These are phyloP conservation scores for Vairimorpha necatrix DNA, from an alignment of 371 early-diverging fungal genomes.

Conservation along the genomic window DNA sequence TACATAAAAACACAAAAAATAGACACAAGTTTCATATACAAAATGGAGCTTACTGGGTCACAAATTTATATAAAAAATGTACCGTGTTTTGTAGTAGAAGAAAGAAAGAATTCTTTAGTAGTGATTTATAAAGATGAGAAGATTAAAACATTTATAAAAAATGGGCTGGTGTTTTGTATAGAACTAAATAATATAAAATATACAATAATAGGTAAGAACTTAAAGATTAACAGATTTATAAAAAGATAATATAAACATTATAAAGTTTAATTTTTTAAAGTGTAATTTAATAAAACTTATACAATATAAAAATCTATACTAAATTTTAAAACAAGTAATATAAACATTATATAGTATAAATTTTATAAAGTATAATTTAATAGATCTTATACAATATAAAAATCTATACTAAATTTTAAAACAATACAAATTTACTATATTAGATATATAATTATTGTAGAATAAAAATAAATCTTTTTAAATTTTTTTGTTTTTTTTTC, in stretches of 20 bases:
- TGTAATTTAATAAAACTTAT: neutral
- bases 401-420: neutral
- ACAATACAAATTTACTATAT: no score
- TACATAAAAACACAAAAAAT: conserved; percentile 6
- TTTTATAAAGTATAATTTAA: neutral
- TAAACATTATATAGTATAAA: no score
- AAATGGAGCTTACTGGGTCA: conserved; percentile 44
- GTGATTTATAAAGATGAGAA: conserved; percentile 15
- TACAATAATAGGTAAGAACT: conserved; percentile 22
- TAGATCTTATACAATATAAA: neutral
- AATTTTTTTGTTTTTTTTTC: neutral
- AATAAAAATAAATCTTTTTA: no score
- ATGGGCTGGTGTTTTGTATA: conserved; percentile 3
- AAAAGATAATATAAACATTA: conserved; percentile 38
- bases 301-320: neutral
- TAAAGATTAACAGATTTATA: conserved; percentile 43
- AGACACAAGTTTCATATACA: conserved; percentile 16
- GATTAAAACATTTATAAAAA: conserved; percentile 31
- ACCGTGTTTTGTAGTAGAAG: conserved; percentile 36
- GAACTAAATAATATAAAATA: conserved; percentile 22
- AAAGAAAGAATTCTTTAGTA: conserved; percentile 38
- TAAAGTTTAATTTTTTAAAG: no score
- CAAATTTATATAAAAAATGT: conserved; percentile 12
- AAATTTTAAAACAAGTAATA: neutral
- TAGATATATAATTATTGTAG: no score